Percentiles rank a stretch among this genome's conserved stretches.
Evolutionary conservation across 2,329 filamentous ascomycete species (phyloP).

Genomic region (Verticillium isaacii): DNA sequence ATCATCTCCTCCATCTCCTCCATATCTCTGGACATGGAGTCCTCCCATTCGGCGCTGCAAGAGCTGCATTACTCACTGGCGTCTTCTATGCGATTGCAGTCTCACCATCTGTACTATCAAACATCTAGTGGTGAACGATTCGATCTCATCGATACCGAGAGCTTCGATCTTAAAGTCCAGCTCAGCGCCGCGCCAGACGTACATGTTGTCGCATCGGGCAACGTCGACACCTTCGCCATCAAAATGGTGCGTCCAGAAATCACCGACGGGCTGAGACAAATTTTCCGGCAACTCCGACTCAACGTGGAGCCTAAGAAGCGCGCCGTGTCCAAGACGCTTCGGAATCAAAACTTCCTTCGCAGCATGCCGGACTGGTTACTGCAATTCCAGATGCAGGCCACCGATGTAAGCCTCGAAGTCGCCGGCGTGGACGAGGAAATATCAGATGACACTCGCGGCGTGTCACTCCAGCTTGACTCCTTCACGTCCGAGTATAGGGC

Average conservation of each 20-base stretch:
- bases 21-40: slow-evolving; percentile 87
- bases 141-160: slow-evolving; percentile 82
- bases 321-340: slow-evolving; percentile 26
- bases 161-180: slow-evolving; percentile 80
- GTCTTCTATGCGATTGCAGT: slow-evolving; percentile 76
- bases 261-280: slow-evolving; percentile 85
- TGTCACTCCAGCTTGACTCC: slow-evolving; percentile 80
- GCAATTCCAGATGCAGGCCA: slow-evolving; percentile 78
- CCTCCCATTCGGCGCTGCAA: slow-evolving; percentile 83
- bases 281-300: slow-evolving; percentile 75
- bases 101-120: slow-evolving; percentile 91
- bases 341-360: slow-evolving; percentile 66
- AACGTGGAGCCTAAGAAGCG: slow-evolving; percentile 63
- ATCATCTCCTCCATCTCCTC: slow-evolving; percentile 95
- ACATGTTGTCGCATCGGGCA: slow-evolving; percentile 73
- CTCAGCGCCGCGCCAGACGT: slow-evolving; percentile 82
- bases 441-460: slow-evolving; percentile 73
- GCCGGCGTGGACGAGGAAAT: slow-evolving; percentile 83
- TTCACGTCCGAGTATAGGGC: slow-evolving; percentile 88
- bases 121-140: slow-evolving; percentile 78
- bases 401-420: slow-evolving; percentile 85
- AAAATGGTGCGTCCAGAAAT: slow-evolving; percentile 92
- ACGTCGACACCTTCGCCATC: slow-evolving; percentile 79
- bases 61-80: slow-evolving; percentile 83
- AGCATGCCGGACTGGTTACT: slow-evolving; percentile 79